Conservation (phyloP, 768 basidiomycete genomes). For the Suillus brevipes region DNA sequence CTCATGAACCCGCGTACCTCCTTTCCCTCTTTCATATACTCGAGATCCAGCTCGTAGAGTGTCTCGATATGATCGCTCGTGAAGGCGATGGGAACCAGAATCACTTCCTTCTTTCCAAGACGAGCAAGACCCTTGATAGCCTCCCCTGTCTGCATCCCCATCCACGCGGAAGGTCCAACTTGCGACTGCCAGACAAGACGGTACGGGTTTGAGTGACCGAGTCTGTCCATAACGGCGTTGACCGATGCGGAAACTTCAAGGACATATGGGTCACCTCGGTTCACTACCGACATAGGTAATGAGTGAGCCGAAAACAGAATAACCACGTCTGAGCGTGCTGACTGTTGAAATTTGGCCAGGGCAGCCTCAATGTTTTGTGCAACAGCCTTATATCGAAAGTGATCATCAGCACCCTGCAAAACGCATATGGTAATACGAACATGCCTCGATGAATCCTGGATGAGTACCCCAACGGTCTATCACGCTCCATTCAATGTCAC, state of each 20-base stretch:
- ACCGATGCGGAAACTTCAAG: conserved; percentile 95
- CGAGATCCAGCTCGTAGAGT: conserved; percentile 92
- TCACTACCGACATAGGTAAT: conserved; percentile 95
- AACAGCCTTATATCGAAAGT: conserved; percentile 62
- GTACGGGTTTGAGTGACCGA: conserved; percentile 80
- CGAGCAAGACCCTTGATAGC: conserved; percentile 86
- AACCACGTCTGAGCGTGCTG: conserved; percentile 71
- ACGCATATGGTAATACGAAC: conserved; percentile 20
- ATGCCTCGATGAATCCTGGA: conserved; percentile 89
- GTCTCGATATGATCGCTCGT: conserved; percentile 99
- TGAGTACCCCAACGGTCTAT: conserved; percentile 98
- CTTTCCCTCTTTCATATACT: conserved; percentile 87
- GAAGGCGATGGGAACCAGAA: conserved; percentile 95
- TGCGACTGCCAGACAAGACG: conserved; percentile 98
- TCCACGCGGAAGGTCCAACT: conserved; percentile 97
- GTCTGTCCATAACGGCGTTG: conserved; percentile 86
- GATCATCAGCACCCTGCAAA: conserved; percentile 1
- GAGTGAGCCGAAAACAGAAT: conserved; percentile 97
- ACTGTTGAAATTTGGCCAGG: conserved; percentile 73
- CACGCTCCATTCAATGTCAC: conserved; percentile 89
- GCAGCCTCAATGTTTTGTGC: conserved; percentile 85
- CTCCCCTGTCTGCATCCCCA: conserved; percentile 94
- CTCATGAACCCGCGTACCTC: conserved; percentile 55
- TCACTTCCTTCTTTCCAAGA: conserved; percentile 70
- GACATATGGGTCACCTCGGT: conserved; percentile 97